phyloP scores from a whole-genome alignment of 2,329 filamentous ascomycete genomes.

The Dryadomyces quercus-mongolicae region DNA sequence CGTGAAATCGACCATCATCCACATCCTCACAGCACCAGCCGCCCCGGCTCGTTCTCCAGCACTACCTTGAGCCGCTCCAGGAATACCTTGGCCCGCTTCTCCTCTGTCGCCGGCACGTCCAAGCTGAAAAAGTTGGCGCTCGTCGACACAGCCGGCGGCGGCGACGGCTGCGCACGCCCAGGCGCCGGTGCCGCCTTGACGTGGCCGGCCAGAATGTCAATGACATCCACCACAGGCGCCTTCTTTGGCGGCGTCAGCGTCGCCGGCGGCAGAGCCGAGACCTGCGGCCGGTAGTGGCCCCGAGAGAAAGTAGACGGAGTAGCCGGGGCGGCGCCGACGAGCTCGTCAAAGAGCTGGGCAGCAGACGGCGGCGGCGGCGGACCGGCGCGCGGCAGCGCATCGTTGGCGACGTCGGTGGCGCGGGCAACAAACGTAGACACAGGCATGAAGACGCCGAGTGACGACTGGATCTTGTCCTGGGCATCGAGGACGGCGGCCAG shows the following conservation, averaged over 20 bases:
- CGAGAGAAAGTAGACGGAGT: slow-evolving; percentile 35
- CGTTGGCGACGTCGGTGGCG: slow-evolving; percentile 78
- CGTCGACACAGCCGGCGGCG: slow-evolving; percentile 34
- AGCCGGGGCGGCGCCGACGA: slow-evolving; percentile 49
- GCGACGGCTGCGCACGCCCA: slow-evolving; percentile 24
- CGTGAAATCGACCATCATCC: background rate
- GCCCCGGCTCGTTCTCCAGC: slow-evolving; percentile 67
- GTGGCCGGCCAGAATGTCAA: slow-evolving; percentile 49
- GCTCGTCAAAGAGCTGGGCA: slow-evolving; percentile 79
- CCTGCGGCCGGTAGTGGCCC: slow-evolving; percentile 60
- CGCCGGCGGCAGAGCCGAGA: slow-evolving; percentile 44
- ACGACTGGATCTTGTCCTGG: slow-evolving; percentile 67
- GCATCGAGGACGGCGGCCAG: slow-evolving; percentile 66
- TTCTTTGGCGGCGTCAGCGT: slow-evolving; percentile 11
- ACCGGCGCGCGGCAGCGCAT: slow-evolving; percentile 59
- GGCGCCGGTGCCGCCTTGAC: background rate
- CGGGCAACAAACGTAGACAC: slow-evolving; percentile 78
- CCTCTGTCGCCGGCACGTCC: slow-evolving; percentile 66
- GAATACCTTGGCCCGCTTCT: slow-evolving; percentile 70
- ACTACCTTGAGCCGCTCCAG: slow-evolving; percentile 76
- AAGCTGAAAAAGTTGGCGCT: slow-evolving; percentile 72
- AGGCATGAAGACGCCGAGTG: slow-evolving; percentile 68
- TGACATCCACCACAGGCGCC: slow-evolving; percentile 53
- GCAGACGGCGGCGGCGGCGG: slow-evolving; percentile 52
- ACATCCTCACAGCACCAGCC: slow-evolving; percentile 46